Conservation (phyloP, 352 stramenopile genomes). For the Phytophthora sp. region DNA sequence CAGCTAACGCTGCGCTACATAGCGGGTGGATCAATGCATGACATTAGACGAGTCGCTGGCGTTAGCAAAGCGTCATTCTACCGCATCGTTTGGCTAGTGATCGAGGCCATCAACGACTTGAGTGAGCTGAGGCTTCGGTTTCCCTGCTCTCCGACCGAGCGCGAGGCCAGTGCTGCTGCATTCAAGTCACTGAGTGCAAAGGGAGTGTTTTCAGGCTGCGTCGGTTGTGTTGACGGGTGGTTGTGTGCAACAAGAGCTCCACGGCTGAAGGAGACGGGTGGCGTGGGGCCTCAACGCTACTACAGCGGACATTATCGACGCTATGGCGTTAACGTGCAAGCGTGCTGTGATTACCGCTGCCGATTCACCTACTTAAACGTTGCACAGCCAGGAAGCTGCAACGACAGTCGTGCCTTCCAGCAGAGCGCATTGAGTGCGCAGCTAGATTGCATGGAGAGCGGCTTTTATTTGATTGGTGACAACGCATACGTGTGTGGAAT, state of each 20-base stretch:
- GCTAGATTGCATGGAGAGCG: background rate
- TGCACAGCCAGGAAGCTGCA: background rate
- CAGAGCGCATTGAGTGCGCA: background rate
- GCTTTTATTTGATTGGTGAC: background rate
- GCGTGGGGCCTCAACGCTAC: background rate
- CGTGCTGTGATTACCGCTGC: slow-evolving; percentile 1
- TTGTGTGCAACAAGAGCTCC: background rate
- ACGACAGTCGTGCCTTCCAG: background rate
- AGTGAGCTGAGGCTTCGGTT: background rate
- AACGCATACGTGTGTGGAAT: background rate
- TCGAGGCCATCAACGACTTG: background rate
- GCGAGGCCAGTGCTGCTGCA: background rate
- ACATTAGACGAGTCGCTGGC: background rate
- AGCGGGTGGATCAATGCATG: background rate
- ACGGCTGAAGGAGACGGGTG: background rate
- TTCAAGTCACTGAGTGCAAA: background rate
- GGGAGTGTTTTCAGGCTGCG: background rate
- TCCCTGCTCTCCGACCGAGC: background rate
- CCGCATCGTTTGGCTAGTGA: background rate
- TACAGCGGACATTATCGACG: background rate
- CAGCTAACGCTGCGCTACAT: background rate
- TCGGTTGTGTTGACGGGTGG: background rate
- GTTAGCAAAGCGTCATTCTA: slow-evolving; percentile 1
- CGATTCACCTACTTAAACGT: slow-evolving; percentile 1
- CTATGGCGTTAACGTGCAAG: background rate